phyloP scores from a whole-genome alignment of 768 basidiomycete genomes.

The Leccinum longicurvipes region DNA sequence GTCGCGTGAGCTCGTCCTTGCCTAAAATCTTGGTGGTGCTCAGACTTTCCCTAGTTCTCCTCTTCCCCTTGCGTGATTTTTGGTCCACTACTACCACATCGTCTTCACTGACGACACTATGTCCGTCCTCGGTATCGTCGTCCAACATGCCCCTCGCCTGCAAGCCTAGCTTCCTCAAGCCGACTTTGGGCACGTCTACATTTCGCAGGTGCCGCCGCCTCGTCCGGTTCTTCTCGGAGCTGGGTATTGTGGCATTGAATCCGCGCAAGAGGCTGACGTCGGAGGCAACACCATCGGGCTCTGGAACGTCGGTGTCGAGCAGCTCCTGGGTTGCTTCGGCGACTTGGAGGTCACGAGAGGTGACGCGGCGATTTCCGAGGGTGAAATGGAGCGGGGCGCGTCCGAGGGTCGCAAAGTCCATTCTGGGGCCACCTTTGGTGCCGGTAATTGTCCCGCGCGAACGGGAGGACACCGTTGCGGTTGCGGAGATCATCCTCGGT shows the following conservation, averaged over 20 bases:
- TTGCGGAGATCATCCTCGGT: conserved; percentile 72
- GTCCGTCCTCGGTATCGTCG: conserved; percentile 49
- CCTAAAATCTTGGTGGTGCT: conserved; percentile 70
- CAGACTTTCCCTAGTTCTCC: conserved; percentile 62
- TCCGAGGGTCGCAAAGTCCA: conserved; percentile 78
- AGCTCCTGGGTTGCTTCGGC: conserved; percentile 80
- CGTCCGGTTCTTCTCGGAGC: conserved; percentile 73
- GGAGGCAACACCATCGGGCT: conserved; percentile 64
- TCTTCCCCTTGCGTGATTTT: conserved; percentile 35
- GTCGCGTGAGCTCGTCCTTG: conserved; percentile 78
- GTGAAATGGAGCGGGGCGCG: conserved; percentile 72
- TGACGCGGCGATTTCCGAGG: conserved; percentile 62
- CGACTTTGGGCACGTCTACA: conserved; percentile 70
- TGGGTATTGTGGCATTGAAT: conserved; percentile 93
- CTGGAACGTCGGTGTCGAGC: conserved; percentile 67
- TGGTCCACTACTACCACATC: conserved; percentile 60
- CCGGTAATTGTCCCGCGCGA: conserved; percentile 35
- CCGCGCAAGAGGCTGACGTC: conserved; percentile 83
- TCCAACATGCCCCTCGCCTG: conserved; percentile 68
- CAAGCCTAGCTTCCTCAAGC: conserved; percentile 78
- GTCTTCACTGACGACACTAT: conserved; percentile 71
- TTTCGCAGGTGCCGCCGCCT: conserved; percentile 78
- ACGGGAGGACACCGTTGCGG: conserved; percentile 63
- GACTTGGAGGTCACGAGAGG: conserved; percentile 81
- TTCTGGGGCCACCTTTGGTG: conserved; percentile 31